Percentiles rank a stretch among this genome's conserved stretches.
phyloP scores from a whole-genome alignment of 2,329 filamentous ascomycete genomes.

The Beauveria sp. region DNA sequence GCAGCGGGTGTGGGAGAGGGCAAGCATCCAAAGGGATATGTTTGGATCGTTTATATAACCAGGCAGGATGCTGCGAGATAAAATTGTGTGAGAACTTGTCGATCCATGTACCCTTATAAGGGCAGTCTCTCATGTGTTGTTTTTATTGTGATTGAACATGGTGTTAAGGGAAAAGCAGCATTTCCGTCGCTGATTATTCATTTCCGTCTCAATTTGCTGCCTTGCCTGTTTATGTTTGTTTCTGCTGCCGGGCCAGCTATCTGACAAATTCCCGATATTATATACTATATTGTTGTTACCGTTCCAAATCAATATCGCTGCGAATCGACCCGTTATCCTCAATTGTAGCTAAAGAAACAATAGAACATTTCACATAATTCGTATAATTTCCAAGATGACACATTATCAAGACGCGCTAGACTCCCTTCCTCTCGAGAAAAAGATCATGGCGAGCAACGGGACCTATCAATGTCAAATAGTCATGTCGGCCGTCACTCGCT shows the following conservation, averaged over 20 bases:
- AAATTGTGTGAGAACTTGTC: background rate
- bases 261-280: background rate
- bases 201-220: background rate
- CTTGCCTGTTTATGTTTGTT: background rate
- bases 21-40: background rate
- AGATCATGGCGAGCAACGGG: background rate
- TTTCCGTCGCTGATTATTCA: background rate
- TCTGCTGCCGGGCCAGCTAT: background rate
- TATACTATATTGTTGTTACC: slow-evolving; percentile 10
- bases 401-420: background rate
- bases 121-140: background rate
- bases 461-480: background rate
- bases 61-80: background rate
- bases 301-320: background rate
- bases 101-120: background rate
- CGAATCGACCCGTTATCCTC: background rate
- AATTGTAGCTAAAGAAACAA: background rate
- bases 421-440: background rate
- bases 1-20: background rate
- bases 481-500: slow-evolving; percentile 45
- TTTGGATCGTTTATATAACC: background rate
- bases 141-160: background rate
- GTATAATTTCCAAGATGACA: background rate
- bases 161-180: background rate
- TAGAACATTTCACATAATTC: background rate